These are phyloP conservation scores for Neurospora sp. DNA, from an alignment of 2,329 filamentous ascomycete genomes.

Conservation along the genomic window DNA sequence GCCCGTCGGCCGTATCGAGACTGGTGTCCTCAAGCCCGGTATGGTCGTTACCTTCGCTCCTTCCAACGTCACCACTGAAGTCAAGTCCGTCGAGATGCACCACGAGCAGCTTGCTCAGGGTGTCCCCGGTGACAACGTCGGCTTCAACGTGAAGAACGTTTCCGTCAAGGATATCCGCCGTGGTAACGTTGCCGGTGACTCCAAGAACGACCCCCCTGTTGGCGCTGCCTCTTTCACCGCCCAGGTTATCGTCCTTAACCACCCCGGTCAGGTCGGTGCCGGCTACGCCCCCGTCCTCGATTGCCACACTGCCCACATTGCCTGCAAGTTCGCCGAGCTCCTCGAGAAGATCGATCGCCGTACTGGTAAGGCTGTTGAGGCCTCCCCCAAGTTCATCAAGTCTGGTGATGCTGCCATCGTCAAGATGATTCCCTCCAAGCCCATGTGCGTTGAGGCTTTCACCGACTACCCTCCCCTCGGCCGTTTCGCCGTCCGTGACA, in stretches of 20 bases:
- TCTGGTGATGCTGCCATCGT: constrained; percentile 99
- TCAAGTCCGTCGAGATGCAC: constrained; percentile 99
- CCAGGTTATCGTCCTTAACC: constrained; percentile 99
- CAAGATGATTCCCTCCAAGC: constrained; percentile 99
- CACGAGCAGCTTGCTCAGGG: constrained; percentile 97
- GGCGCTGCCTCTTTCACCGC: constrained; percentile 93
- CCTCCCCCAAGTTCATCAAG: constrained; percentile 99
- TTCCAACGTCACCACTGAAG: constrained; percentile 99
- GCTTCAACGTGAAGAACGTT: constrained; percentile 99
- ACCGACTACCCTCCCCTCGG: constrained; percentile 98
- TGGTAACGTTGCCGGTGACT: constrained; percentile 99
- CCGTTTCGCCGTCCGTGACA: constrained; percentile 99
- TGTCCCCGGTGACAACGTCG: constrained; percentile 98
- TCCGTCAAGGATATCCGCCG: constrained; percentile 99
- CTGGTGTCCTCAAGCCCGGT: constrained; percentile 83
- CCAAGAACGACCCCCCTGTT: constrained; percentile 96
- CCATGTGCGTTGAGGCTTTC: constrained; percentile 99
- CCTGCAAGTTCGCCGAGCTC: constrained; percentile 99
- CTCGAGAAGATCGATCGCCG: constrained; percentile 99
- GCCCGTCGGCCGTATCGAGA: constrained; percentile 99
- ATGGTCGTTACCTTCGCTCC: constrained; percentile 98
- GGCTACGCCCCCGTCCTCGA: constrained; percentile 98
- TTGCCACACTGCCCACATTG: constrained; percentile 99
- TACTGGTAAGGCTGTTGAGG: constrained; percentile 96
- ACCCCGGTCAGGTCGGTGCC: constrained; percentile 98